Base-by-base conservation (phyloP, 169 alveolate genomes). In the Cryptosporidium bovis region DNA sequence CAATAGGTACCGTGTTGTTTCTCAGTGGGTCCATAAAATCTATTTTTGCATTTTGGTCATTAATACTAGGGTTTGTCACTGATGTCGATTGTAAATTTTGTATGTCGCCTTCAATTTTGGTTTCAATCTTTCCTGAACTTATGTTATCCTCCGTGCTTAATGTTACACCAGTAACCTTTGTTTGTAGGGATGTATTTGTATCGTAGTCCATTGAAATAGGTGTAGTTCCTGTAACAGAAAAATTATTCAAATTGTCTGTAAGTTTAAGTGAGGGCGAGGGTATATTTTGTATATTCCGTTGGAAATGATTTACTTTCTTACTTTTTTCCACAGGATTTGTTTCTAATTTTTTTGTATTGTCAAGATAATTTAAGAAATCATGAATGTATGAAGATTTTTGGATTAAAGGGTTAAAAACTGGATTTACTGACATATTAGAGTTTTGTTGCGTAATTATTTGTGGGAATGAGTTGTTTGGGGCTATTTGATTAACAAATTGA, bases 141-240 rank as follows among this genome's bases (percentile, higher is more conserved):
- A 34, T 48, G 50, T 55, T 53, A 40, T 77, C 71, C 56, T 77
- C 71, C 27, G 20, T 16, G 51, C 20, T 77, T 29, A 60, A 58
- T 46, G 87, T 62, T 77, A 51, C 87, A 24, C 64, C 64, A 40
- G 48, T 40, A 40, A 44, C 36, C 62, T 55, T 56, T 8, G 64
- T 56, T 44, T 56, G 29, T 44, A 58, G 71, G 2, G 64, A 34
- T 46, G 29, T 46, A 6, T 64, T 58, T 44, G 71, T 60, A 10
- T 77, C 87, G 24, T 64, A 77, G 40, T 77, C 87, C 20, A 77
- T 77, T 36, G 87, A 77, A 24, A 77, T 40, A 40, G 71, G 87
- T 40, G 77, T 77, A 24, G 71, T 62, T 40, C 87, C 87, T 20
- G 87, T 18, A 36, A 68, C 64, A 27, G 87, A 77, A 20, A 58